Conservation (phyloP, 208 protist species). For the Crithidia thermophila region DNA sequence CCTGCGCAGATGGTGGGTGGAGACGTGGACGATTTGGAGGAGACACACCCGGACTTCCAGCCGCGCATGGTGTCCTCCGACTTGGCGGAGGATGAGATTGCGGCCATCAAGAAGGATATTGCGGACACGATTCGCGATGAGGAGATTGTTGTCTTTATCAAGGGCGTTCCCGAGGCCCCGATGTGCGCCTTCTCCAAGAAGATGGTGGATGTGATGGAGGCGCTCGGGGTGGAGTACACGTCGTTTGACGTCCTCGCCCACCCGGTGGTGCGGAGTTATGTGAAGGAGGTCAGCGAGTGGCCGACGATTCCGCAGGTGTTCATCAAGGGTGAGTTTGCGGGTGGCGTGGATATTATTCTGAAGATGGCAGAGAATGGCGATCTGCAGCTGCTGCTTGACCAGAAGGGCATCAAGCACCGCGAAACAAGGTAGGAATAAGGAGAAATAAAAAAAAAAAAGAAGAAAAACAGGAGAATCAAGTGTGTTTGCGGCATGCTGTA, state of each 20-base stretch:
- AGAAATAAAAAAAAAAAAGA: conserved; percentile 22
- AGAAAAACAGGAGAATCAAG: conserved; percentile 1
- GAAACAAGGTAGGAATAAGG: conserved; percentile 35
- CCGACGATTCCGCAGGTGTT: conserved; percentile 97
- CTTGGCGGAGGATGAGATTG: conserved; percentile 77
- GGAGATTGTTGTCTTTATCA: conserved; percentile 96
- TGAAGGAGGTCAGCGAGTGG: conserved; percentile 96
- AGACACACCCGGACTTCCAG: conserved; percentile 91
- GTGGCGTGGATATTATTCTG: conserved; percentile 93
- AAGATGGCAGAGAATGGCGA: conserved; percentile 91
- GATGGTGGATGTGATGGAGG: conserved; percentile 93
- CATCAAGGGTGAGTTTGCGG: conserved; percentile 95
- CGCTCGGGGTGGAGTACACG: conserved; percentile 92
- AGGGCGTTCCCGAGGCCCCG: conserved; percentile 94
- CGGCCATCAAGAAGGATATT: conserved; percentile 90
- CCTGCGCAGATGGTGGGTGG: conserved; percentile 31
- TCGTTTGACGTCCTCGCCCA: conserved; percentile 95
- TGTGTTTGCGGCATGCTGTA: background rate
- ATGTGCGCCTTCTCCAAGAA: conserved; percentile 96
- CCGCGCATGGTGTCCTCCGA: conserved; percentile 69
- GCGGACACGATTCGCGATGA: conserved; percentile 88
- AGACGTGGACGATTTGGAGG: conserved; percentile 66
- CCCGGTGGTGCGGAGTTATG: conserved; percentile 89
- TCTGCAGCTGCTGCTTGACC: conserved; percentile 82
- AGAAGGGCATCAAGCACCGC: conserved; percentile 81